phyloP scores from a whole-genome alignment of 139 green algal genomes.

The Ettlia oleoabundans region DNA sequence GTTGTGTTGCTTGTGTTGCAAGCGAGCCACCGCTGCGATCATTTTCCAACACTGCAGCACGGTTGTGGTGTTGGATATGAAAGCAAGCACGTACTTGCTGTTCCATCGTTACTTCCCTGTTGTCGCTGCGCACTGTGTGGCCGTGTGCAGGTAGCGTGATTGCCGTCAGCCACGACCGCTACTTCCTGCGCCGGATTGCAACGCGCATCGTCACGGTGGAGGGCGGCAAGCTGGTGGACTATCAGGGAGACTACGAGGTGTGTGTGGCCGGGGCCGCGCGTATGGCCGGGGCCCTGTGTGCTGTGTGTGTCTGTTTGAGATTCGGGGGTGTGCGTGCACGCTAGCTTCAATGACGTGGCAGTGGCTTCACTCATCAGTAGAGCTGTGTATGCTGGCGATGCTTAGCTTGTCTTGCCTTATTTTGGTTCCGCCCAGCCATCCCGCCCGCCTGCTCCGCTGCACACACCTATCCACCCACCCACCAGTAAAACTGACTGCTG shows the following conservation, averaged over 20 bases:
- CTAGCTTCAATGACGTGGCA: no score
- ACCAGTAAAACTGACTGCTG: neutral
- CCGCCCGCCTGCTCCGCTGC: no score
- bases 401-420: neutral
- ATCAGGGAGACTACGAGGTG: conserved; percentile 94
- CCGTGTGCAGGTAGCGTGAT: conserved; percentile 71
- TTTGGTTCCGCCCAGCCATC: no score
- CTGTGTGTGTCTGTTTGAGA: neutral
- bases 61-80: no score
- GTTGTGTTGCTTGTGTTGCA: no score
- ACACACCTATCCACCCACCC: no score
- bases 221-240: conserved; percentile 81
- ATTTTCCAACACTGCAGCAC: no score
- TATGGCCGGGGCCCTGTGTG: neutral
- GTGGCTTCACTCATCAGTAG: no score
- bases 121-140: neutral
- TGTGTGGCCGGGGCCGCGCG: neutral
- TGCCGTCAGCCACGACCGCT: conserved; percentile 96
- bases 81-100: no score
- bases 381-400: no score
- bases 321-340: no score
- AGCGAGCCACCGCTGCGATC: no score
- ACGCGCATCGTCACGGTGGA: conserved; percentile 86
- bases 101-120: neutral
- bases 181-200: conserved; percentile 95